Conservation (phyloP, 164 flowering plant genomes). For the Akebia trifoliata region DNA sequence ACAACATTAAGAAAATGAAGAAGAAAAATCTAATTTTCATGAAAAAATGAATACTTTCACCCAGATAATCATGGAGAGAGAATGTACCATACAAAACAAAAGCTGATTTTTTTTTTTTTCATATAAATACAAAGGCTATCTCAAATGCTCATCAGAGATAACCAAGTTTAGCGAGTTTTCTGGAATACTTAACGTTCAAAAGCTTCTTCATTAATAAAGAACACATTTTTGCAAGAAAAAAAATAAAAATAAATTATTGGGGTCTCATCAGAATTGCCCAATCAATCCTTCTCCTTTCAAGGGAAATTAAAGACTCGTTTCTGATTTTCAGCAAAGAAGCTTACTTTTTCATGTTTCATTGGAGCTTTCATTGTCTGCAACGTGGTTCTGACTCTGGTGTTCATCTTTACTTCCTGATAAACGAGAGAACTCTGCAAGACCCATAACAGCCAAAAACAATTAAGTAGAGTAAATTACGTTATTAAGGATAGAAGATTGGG, state of each 20-base stretch:
- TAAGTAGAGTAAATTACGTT: not conserved
- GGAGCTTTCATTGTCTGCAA: constrained; percentile 38
- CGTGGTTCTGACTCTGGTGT: constrained; percentile 31
- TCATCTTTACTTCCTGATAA: constrained; percentile 33
- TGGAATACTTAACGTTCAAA: not conserved
- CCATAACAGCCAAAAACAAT: not conserved
- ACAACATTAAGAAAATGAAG: not conserved
- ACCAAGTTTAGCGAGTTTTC: not conserved
- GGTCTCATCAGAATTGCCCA: not conserved
- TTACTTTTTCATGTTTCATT: constrained; percentile 41
- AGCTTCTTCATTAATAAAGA: not conserved
- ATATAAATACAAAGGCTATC: too few relatives aligned
- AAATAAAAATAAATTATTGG: not conserved
- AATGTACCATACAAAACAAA: too few relatives aligned
- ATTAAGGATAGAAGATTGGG: not conserved
- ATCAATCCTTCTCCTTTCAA: not conserved
- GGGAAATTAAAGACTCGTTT: not conserved
- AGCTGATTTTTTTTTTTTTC: too few relatives aligned
- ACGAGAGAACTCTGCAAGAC: constrained; percentile 6
- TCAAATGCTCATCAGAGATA: too few relatives aligned
- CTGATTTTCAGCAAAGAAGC: constrained; percentile 10
- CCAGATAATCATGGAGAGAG: not conserved
- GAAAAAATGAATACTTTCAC: not conserved
- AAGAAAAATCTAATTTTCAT: not conserved
- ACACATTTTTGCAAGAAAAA: not conserved